A percentile compares a stretch with the other conserved stretches of the same genome.
phyloP scores from a whole-genome alignment of 768 basidiomycete species.

The Amanita polypyramis region DNA sequence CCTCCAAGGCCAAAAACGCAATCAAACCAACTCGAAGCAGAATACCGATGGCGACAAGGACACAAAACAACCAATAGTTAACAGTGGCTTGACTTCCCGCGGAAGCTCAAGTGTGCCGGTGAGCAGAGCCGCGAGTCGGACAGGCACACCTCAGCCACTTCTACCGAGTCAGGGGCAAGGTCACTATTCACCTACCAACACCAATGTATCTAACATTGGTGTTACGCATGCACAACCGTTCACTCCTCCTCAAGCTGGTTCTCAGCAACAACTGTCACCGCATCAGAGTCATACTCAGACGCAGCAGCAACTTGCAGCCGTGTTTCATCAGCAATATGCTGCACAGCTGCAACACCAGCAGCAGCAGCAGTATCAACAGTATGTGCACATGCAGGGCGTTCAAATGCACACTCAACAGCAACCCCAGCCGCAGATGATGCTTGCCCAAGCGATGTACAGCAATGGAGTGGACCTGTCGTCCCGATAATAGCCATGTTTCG shows the following conservation, averaged over 20 bases:
- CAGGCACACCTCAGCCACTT: constrained; percentile 24
- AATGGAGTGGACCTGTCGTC: constrained; percentile 1
- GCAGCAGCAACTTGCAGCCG: constrained; percentile 16
- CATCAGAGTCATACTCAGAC: constrained; percentile 26
- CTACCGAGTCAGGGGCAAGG: constrained; percentile 6
- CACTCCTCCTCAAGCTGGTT: constrained; percentile 5
- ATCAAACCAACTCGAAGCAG: constrained; percentile 10
- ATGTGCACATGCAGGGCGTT: constrained; percentile 22
- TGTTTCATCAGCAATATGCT: constrained; percentile 16
- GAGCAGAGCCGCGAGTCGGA: constrained; percentile 23
- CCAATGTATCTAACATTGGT: not conserved
- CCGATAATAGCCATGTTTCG: not conserved
- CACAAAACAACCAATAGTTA: not conserved
- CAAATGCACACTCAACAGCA: constrained; percentile 17
- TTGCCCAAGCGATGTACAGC: constrained; percentile 1
- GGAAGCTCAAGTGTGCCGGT: constrained; percentile 26
- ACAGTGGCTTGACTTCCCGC: constrained; percentile 7
- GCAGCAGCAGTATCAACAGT: constrained; percentile 22
- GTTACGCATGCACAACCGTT: constrained; percentile 8
- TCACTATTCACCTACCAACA: not conserved
- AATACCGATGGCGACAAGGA: constrained; percentile 7
- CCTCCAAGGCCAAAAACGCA: constrained; percentile 16
- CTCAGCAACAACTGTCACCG: constrained; percentile 6
- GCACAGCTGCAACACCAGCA: constrained; percentile 2
- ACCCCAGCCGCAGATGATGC: constrained; percentile 7